These are phyloP conservation scores for Botrytis paeoniae DNA, from an alignment of 2,329 filamentous ascomycete genomes.

Conservation along the genomic window DNA sequence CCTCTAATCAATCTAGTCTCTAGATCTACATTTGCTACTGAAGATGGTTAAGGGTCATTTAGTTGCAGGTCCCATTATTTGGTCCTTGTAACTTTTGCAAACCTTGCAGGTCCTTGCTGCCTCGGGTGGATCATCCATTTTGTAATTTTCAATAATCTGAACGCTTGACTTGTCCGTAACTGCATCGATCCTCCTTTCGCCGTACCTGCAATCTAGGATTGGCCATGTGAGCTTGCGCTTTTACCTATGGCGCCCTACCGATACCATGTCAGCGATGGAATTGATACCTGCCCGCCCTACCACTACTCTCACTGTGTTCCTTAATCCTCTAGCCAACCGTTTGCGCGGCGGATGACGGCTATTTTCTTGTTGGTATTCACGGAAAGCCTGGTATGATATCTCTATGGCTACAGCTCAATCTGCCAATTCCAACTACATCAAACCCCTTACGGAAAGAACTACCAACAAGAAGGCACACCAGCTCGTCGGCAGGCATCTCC, in stretches of 20 bases:
- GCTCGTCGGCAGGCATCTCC: constrained; percentile 26
- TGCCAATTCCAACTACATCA: constrained; percentile 26
- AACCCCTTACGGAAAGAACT: constrained; percentile 23
- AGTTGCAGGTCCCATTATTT: constrained; percentile 12
- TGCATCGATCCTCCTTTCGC: constrained; percentile 23
- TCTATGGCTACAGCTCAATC: constrained; percentile 27
- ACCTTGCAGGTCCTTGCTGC: constrained; percentile 14
- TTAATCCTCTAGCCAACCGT: constrained; percentile 24
- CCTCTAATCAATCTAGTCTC: background rate
- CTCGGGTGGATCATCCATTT: constrained; percentile 25
- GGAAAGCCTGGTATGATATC: constrained; percentile 28
- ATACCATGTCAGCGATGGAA: constrained; percentile 29
- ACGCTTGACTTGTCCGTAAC: constrained; percentile 21
- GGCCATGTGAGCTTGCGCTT: constrained; percentile 32
- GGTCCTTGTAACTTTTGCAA: constrained; percentile 22
- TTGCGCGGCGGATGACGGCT: constrained; percentile 27
- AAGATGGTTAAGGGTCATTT: constrained; percentile 11
- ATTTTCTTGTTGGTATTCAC: constrained; percentile 25
- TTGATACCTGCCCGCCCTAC: constrained; percentile 30
- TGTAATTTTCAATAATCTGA: constrained; percentile 17
- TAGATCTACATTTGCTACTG: constrained; percentile 18
- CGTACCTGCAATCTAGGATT: constrained; percentile 28
- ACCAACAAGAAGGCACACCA: constrained; percentile 32
- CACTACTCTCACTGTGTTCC: constrained; percentile 25
- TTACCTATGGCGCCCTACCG: constrained; percentile 24